These are phyloP conservation scores for Takashimella koratensis DNA, from an alignment of 1,284 basidiomycete species.

Conservation along the genomic window DNA sequence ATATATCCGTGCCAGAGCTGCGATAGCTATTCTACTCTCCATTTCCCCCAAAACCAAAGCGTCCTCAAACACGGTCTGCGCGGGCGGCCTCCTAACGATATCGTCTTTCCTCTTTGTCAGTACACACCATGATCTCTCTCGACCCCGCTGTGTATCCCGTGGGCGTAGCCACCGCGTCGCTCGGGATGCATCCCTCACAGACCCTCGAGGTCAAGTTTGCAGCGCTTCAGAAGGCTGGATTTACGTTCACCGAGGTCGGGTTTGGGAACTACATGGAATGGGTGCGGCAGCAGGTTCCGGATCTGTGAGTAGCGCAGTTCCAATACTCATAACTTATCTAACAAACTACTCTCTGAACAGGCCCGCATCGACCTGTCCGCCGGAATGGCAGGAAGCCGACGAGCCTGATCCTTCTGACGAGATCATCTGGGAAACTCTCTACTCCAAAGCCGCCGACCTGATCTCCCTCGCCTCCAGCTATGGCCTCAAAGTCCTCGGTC, in stretches of 20 bases:
- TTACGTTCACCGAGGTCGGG: conserved; percentile 12
- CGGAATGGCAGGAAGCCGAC: conserved; percentile 10
- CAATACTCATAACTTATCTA: no score
- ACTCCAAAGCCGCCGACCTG: conserved; percentile 5
- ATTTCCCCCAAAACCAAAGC: no score
- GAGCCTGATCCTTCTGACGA: conserved; percentile 18
- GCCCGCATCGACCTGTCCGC: conserved; percentile 8
- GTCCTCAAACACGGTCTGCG: no score
- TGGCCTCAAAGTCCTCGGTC: conserved; percentile 7
- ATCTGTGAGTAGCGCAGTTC: conserved; percentile 10
- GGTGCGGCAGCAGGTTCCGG: conserved; percentile 13
- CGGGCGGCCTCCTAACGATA: no score
- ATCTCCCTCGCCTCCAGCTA: background rate
- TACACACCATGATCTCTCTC: background rate
- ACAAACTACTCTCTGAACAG: background rate
- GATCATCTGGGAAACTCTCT: conserved; percentile 11
- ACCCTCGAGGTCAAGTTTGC: conserved; percentile 20
- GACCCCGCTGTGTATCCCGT: background rate
- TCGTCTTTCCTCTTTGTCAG: no score
- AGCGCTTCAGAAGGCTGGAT: conserved; percentile 16
- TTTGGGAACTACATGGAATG: conserved; percentile 18
- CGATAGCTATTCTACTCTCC: no score
- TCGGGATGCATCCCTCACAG: conserved; percentile 15
- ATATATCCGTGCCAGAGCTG: no score
- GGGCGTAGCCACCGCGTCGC: conserved; percentile 15